phyloP scores from a whole-genome alignment of 2,329 filamentous ascomycete species.

The Eurotiales sp. region DNA sequence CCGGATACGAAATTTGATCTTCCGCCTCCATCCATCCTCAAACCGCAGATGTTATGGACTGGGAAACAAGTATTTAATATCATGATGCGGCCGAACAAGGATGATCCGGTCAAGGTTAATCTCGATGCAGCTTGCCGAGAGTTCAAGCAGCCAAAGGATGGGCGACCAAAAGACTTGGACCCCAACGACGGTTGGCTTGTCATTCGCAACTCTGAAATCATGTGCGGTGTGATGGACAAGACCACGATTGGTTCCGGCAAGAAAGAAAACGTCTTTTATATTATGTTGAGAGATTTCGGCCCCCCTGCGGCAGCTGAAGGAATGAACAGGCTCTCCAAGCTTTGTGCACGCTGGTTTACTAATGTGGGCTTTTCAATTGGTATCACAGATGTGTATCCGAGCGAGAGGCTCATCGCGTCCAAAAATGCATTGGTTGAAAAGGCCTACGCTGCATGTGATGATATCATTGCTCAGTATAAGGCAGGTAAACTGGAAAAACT shows the following conservation, averaged over 20 bases:
- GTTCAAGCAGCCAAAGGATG: conserved; percentile 48
- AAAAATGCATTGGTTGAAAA: conserved; percentile 73
- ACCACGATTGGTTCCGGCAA: conserved; percentile 94
- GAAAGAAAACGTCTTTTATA: conserved; percentile 96
- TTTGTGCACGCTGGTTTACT: conserved; percentile 82
- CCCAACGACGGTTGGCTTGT: conserved; percentile 87
- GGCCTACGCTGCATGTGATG: conserved; percentile 77
- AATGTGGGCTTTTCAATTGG: conserved; percentile 96
- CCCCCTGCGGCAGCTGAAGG: conserved; percentile 81
- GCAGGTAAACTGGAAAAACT: conserved; percentile 78
- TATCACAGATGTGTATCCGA: conserved; percentile 89
- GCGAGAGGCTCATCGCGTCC: conserved; percentile 62
- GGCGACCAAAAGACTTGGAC: conserved; percentile 58
- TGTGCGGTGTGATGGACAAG: conserved; percentile 98
- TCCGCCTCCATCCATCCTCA: conserved; percentile 80
- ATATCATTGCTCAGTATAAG: conserved; percentile 78
- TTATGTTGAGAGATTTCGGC: conserved; percentile 92
- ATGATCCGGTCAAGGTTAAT: conserved; percentile 81
- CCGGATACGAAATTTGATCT: conserved; percentile 73
- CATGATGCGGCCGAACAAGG: conserved; percentile 80
- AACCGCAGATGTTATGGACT: conserved; percentile 86
- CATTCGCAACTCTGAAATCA: conserved; percentile 91
- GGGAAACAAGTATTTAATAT: conserved; percentile 96
- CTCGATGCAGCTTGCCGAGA: conserved; percentile 88
- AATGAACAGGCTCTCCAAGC: conserved; percentile 90